phyloP scores from a whole-genome alignment of 805 yeast species.

The Metschnikowia kofuensis region DNA sequence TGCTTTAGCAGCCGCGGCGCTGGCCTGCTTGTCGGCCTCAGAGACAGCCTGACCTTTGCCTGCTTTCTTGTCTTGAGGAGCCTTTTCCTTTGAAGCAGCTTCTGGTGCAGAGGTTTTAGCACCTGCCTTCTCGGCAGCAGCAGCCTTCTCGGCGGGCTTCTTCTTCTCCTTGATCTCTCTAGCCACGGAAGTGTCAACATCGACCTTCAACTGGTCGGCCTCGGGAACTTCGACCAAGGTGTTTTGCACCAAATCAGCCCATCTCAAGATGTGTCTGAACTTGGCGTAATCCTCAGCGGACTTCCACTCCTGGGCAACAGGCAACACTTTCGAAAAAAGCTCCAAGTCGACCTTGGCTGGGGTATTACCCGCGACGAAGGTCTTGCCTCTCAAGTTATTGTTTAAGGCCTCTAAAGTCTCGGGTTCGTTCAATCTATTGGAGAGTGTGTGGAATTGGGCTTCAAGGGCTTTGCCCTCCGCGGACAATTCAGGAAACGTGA shows the following conservation, averaged over 20 bases:
- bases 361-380: conserved; percentile 66
- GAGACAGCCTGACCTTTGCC: conserved; percentile 21
- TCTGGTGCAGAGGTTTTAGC: conserved; percentile 42
- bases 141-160: conserved; percentile 36
- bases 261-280: conserved; percentile 84
- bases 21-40: conserved; percentile 43
- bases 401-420: conserved; percentile 51
- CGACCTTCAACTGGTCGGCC: conserved; percentile 52
- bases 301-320: conserved; percentile 56
- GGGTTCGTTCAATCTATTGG: conserved; percentile 55
- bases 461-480: conserved; percentile 63
- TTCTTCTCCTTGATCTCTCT: conserved; percentile 70
- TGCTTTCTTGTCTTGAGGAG: conserved; percentile 10
- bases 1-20: conserved; percentile 60
- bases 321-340: conserved; percentile 64
- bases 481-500: conserved; percentile 28
- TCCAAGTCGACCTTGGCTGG: conserved; percentile 71
- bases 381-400: conserved; percentile 60
- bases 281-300: conserved; percentile 53
- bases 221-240: conserved; percentile 53
- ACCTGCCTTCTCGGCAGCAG: conserved; percentile 33
- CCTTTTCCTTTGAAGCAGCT: conserved; percentile 25
- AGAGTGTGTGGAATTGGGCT: conserved; percentile 76
- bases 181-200: conserved; percentile 63
- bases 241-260: conserved; percentile 87